A percentile compares a stretch with the other conserved stretches of the same genome.
These are phyloP conservation scores for Microsporum ferrugineum DNA, from an alignment of 2,329 filamentous ascomycete genomes.

Conservation along the genomic window DNA sequence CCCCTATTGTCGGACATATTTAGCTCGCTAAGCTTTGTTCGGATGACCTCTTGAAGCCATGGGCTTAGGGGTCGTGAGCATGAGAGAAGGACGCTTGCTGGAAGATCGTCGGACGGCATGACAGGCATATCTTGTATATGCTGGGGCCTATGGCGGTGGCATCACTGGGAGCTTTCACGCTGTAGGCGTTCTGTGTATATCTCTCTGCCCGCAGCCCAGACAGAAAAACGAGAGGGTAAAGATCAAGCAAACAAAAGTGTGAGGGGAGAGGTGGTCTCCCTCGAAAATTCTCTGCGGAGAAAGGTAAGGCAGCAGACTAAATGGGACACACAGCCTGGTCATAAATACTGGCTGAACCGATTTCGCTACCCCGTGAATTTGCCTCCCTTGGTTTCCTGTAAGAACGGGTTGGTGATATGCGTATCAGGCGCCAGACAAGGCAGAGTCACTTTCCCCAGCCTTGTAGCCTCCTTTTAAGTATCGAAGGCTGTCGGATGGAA, in stretches of 20 bases:
- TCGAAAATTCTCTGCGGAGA: background rate
- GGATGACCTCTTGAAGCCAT: constrained; percentile 1
- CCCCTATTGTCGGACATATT: background rate
- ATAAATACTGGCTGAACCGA: background rate
- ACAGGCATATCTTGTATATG: background rate
- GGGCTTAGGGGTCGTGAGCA: background rate
- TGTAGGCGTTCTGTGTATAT: background rate
- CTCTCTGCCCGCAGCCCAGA: background rate
- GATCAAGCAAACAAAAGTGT: background rate
- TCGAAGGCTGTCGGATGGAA: background rate
- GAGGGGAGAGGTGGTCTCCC: background rate
- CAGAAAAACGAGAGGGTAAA: background rate
- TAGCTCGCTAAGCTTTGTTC: background rate
- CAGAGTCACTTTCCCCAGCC: background rate
- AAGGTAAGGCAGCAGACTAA: background rate
- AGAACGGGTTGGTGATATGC: background rate
- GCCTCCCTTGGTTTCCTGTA: background rate
- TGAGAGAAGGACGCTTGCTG: background rate
- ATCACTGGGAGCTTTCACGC: background rate
- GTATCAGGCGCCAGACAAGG: background rate
- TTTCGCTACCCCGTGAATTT: background rate
- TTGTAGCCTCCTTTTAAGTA: background rate
- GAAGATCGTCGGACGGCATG: background rate
- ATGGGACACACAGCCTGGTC: background rate
- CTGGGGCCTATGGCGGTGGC: background rate